Percentiles rank a stretch among this genome's conserved stretches.
Evolutionary conservation across 73 alveolate genomes (phyloP).

Genomic region (Blepharisma stoltei): DNA sequence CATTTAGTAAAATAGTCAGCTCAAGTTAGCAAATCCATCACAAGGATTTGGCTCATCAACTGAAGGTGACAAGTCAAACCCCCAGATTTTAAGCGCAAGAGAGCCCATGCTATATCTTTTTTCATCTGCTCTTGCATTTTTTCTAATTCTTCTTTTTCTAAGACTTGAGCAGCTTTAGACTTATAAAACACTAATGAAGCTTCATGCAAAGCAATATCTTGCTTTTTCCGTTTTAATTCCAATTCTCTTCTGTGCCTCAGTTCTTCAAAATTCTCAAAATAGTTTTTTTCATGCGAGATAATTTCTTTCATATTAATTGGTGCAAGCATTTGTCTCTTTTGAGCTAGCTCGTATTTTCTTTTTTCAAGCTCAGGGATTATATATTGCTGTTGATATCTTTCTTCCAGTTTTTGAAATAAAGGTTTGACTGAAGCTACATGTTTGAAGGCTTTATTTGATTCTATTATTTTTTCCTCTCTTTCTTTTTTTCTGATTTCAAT

Average conservation of each 20-base stretch:
- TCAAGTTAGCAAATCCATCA: too few species aligned
- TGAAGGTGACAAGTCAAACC: too few species aligned
- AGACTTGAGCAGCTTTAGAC: not conserved
- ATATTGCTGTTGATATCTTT: not conserved
- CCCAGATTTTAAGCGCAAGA: too few species aligned
- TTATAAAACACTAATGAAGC: not conserved
- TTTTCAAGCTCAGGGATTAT: conserved; percentile 18
- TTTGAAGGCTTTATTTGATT: not conserved
- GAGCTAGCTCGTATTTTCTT: conserved; percentile 12
- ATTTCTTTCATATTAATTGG: conserved; percentile 16
- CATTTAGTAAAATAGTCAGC: too few species aligned
- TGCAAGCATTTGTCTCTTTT: not conserved
- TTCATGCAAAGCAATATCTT: not conserved
- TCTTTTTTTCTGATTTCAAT: not conserved
- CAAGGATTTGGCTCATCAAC: too few species aligned
- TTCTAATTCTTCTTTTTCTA: conserved; percentile 9
- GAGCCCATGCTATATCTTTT: too few species aligned
- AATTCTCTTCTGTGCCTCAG: not conserved
- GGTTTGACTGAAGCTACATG: conserved; percentile 17
- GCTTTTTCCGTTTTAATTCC: not conserved
- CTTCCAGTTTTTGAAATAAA: not conserved
- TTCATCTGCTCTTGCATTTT: not conserved
- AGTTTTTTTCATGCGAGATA: not conserved
- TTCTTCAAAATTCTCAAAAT: not conserved
- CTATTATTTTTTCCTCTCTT: not conserved